Evolutionary conservation across 2,329 filamentous ascomycete genomes (phyloP).

Genomic region (Ampelomyces quisqualis): DNA sequence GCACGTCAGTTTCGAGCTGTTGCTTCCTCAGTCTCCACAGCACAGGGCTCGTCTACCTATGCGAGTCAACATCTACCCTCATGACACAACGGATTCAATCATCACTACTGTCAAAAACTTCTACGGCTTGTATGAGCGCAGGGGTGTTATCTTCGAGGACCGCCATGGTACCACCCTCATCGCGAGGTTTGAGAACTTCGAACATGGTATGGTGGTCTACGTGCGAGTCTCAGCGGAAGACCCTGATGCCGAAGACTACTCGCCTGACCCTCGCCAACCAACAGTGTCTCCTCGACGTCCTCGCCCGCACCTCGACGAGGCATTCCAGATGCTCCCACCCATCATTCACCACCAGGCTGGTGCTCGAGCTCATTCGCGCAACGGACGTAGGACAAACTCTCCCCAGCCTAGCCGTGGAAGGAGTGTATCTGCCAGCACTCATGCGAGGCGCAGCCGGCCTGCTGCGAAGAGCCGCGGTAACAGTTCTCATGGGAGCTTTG

Average conservation of each 20-base stretch:
- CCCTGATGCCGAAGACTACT: conserved; percentile 50
- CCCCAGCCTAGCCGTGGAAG: conserved; percentile 68
- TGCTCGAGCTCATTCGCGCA: conserved; percentile 68
- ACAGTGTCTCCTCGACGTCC: conserved; percentile 54
- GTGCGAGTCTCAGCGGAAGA: conserved; percentile 74
- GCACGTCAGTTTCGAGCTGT: conserved; percentile 76
- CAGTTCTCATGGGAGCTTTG: conserved; percentile 58
- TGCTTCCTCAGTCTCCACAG: conserved; percentile 67
- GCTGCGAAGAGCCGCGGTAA: conserved; percentile 66
- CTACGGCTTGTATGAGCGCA: conserved; percentile 84
- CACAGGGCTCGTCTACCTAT: conserved; percentile 76
- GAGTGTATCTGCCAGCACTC: conserved; percentile 74
- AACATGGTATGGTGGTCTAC: conserved; percentile 88
- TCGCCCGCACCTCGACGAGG: conserved; percentile 62
- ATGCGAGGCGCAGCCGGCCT: conserved; percentile 61
- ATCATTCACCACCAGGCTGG: conserved; percentile 63
- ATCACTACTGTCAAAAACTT: conserved; percentile 99
- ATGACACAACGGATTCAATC: conserved; percentile 97
- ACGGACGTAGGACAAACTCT: conserved; percentile 74
- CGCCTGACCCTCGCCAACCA: conserved; percentile 50
- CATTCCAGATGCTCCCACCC: conserved; percentile 64
- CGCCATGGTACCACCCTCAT: conserved; percentile 86
- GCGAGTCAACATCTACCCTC: conserved; percentile 86
- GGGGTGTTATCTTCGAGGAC: conserved; percentile 94
- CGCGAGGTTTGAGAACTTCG: conserved; percentile 93